Base-by-base conservation (phyloP, 108 stramenopile genomes). In the Fistulifera pelliculosa region DNA sequence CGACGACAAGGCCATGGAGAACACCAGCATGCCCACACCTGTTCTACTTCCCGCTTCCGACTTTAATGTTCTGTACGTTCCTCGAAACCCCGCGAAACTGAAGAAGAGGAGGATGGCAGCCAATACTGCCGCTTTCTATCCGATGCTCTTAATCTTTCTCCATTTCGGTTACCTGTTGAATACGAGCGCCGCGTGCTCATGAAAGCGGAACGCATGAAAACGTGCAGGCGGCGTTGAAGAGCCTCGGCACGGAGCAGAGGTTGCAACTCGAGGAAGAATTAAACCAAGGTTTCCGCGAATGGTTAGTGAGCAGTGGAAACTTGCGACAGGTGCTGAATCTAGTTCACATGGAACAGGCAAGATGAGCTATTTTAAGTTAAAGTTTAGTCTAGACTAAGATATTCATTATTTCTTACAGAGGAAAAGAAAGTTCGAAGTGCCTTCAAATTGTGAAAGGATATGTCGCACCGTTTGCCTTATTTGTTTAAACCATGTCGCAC, bases 301-400 rank as follows among this genome's bases (percentile, higher is more conserved):
- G 94, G 94, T 69, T 95, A 19, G 86, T 87, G 1, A 76, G 90
- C 25, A 87, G 85, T 52, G 94, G 94, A 2, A 95, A 95, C 61
- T 68, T 95, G 13, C 78, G 91, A 22, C 94, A 95, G 45, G 88
- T 95, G 22, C 66, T 95, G 41, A 92, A 95, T 66, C 71, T 95
- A 25, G 87, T 95, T 0, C 90, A 87, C 60, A 45, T 92, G 51
- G 91, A 93, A 58, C 56, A 67, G 19, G 41, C 65, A 27, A 58
- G 58, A 28, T 69, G 14, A 11, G 14, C 11, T 11, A n/a, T n/a
- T n/a, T n/a, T n/a, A n/a, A n/a, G n/a, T n/a, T n/a, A n/a, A n/a
- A n/a, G n/a, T n/a, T n/a, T n/a, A n/a, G n/a, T n/a, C n/a, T n/a
- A n/a, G n/a, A n/a, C n/a, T n/a, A n/a, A n/a, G n/a, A n/a, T n/a